Percentiles rank a stretch among this genome's conserved stretches.
Evolutionary conservation across 352 stramenopile genomes (phyloP).

Genomic region (Globisporangium sylvaticum): DNA sequence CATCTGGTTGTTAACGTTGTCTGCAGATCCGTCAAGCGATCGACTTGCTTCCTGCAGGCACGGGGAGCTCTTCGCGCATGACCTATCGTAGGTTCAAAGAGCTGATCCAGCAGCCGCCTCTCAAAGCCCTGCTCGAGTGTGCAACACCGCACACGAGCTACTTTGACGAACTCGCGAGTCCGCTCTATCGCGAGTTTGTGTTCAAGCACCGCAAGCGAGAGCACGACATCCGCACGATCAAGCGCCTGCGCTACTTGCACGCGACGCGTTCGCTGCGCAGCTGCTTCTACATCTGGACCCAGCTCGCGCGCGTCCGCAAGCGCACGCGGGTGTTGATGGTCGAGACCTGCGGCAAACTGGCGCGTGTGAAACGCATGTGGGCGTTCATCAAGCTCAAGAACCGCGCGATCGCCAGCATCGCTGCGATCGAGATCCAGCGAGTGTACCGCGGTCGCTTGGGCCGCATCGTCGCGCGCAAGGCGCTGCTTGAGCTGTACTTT

Average conservation of each 20-base stretch:
- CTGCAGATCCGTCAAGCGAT: slow-evolving; percentile 45
- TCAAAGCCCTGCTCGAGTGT: slow-evolving; percentile 39
- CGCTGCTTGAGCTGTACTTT: slow-evolving; percentile 48
- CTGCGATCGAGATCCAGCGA: slow-evolving; percentile 57
- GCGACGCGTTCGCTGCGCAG: slow-evolving; percentile 33
- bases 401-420: slow-evolving; percentile 41
- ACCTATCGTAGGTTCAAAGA: slow-evolving; percentile 39
- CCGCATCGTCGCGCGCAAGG: slow-evolving; percentile 31
- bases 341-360: slow-evolving; percentile 25
- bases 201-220: slow-evolving; percentile 42
- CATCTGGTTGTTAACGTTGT: not conserved
- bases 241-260: slow-evolving; percentile 48
- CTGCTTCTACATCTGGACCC: slow-evolving; percentile 40
- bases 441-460: slow-evolving; percentile 58
- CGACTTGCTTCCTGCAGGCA: slow-evolving; percentile 28
- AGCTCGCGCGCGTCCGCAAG: slow-evolving; percentile 29
- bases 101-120: slow-evolving; percentile 36
- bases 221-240: slow-evolving; percentile 44
- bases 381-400: slow-evolving; percentile 40
- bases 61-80: slow-evolving; percentile 33
- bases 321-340: slow-evolving; percentile 29
- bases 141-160: slow-evolving; percentile 41
- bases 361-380: slow-evolving; percentile 28
- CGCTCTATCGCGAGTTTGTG: slow-evolving; percentile 48
- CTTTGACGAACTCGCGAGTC: slow-evolving; percentile 52